Evolutionary conservation across 2,329 filamentous ascomycete species (phyloP).

Genomic region (Elsinoe batatas): DNA sequence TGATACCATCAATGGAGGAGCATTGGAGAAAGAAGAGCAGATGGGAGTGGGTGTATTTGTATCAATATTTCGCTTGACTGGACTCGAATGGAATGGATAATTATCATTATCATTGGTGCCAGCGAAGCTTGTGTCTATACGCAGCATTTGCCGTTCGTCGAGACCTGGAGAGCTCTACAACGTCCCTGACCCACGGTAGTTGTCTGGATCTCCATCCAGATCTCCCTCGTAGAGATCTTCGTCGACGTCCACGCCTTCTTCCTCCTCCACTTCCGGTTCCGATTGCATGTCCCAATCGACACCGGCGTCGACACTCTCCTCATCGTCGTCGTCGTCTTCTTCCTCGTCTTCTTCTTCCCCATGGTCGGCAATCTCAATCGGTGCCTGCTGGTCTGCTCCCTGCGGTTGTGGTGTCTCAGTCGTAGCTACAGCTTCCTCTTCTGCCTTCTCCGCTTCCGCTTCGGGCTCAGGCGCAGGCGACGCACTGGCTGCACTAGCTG

Average conservation of each 20-base stretch:
- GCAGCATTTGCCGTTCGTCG: too few relatives aligned
- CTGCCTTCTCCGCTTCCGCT: neutral
- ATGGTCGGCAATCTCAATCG: slow-evolving; percentile 12
- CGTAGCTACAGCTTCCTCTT: neutral
- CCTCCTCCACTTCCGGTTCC: neutral
- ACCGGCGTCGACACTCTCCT: neutral
- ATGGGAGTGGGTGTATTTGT: neutral
- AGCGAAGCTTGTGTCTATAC: neutral
- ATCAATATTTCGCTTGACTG: neutral
- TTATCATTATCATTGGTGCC: neutral
- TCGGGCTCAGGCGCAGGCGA: neutral
- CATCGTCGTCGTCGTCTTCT: slow-evolving; percentile 7
- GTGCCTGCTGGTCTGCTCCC: neutral
- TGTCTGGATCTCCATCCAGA: neutral
- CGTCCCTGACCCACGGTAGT: neutral
- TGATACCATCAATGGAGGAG: neutral
- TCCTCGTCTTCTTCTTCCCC: slow-evolving; percentile 14
- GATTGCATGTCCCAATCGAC: neutral
- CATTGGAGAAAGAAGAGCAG: neutral
- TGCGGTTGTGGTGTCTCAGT: neutral
- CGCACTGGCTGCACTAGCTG: neutral
- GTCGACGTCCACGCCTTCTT: neutral
- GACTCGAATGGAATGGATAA: too few relatives aligned
- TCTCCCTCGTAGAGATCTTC: slow-evolving; percentile 1
- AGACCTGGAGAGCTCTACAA: neutral